Percentiles rank a stretch among this genome's conserved stretches.
phyloP scores from a whole-genome alignment of 2,329 filamentous ascomycete species.

The Penicillium expansum region DNA sequence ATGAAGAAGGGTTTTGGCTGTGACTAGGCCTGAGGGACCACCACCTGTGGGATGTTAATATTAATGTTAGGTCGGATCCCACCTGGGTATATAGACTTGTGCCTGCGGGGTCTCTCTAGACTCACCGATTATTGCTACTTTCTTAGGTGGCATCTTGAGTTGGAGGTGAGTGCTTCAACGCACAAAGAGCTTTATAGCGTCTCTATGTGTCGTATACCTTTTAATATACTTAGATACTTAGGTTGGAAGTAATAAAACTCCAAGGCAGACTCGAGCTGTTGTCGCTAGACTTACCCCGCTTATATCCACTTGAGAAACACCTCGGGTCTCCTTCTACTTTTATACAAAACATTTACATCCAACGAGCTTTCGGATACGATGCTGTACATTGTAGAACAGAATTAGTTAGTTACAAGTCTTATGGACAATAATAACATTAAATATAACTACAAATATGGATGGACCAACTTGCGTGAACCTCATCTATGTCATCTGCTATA shows the following conservation, averaged over 20 bases:
- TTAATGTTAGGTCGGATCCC: neutral
- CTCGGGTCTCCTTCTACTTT: constrained; percentile 4
- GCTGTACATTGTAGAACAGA: neutral
- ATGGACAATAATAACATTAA: neutral
- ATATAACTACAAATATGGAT: neutral
- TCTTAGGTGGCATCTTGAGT: constrained; percentile 36
- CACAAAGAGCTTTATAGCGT: neutral
- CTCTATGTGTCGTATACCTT: neutral
- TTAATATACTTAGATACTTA: neutral
- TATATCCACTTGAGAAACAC: neutral
- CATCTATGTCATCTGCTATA: neutral
- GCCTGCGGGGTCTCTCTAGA: neutral
- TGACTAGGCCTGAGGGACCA: constrained; percentile 66
- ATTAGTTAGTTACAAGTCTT: neutral
- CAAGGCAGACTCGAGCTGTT: neutral
- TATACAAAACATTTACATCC: neutral
- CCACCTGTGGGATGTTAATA: constrained; percentile 51
- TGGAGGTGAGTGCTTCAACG: neutral
- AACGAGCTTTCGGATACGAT: too few relatives aligned
- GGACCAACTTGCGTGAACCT: neutral
- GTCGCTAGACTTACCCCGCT: constrained; percentile 10
- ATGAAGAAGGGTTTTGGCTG: constrained; percentile 70
- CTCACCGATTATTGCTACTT: constrained; percentile 54
- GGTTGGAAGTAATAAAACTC: neutral
- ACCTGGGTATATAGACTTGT: neutral